Conservation (phyloP, 2,329 filamentous ascomycete species). For the Aspergillus japonicus region DNA sequence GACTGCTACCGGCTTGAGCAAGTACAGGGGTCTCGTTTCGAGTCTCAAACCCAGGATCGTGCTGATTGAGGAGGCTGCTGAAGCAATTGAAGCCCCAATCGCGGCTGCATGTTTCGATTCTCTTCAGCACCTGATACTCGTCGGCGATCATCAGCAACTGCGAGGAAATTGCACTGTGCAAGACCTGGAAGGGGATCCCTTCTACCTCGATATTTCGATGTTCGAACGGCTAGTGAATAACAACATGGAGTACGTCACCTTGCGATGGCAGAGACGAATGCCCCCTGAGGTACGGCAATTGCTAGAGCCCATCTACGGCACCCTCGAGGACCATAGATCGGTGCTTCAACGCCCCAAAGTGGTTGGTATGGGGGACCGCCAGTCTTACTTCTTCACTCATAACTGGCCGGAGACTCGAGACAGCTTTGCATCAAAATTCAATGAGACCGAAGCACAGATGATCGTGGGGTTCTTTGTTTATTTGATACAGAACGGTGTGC, state of each 20-base stretch:
- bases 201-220: conserved; percentile 69
- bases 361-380: conserved; percentile 61
- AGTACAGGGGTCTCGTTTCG: conserved; percentile 70
- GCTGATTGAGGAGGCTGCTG: conserved; percentile 77
- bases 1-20: conserved; percentile 79
- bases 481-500: conserved; percentile 66
- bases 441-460: conserved; percentile 72
- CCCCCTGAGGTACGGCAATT: conserved; percentile 65
- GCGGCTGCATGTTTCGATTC: conserved; percentile 60
- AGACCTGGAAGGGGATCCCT: conserved; percentile 60
- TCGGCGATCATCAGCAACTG: conserved; percentile 81
- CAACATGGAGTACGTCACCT: conserved; percentile 60
- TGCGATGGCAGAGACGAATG: conserved; percentile 71
- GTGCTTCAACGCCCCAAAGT: conserved; percentile 56
- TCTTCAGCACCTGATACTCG: conserved; percentile 64
- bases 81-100: conserved; percentile 62
- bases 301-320: conserved; percentile 60
- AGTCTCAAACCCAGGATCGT: conserved; percentile 66
- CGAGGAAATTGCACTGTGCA: conserved; percentile 64
- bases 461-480: conserved; percentile 70
- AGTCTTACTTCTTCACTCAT: conserved; percentile 65
- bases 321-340: conserved; percentile 57
- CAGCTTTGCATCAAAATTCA: conserved; percentile 64
- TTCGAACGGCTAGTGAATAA: conserved; percentile 76
- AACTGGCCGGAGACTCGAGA: conserved; percentile 64